Base-by-base conservation (phyloP, 75 land plant genomes). In the Pinus taeda region DNA sequence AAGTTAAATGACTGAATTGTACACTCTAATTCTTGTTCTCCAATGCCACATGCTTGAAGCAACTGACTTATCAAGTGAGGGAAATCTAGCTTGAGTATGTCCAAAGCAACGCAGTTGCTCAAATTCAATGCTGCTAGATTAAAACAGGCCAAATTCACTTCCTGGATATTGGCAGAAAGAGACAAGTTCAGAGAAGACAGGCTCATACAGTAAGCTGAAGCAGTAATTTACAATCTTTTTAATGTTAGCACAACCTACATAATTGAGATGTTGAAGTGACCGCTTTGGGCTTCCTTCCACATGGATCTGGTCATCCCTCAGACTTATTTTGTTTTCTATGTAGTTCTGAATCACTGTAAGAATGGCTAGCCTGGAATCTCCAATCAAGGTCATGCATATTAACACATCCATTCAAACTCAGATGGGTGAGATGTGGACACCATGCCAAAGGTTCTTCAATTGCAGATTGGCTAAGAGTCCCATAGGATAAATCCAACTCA, bases 181-280 rank as follows among this genome's bases (percentile, higher is more conserved):
- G 96, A 92, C 4, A 97, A 90, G 78, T 94, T 97, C 71, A 97
- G 74, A 5, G 79, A 88, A 12, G 92, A 86, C 57, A 97, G 79
- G 76, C 86, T 79, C 57, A 77, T 73, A 80, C 91, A 97, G 5
- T 77, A 77, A 15, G 95, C 92, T 22, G 45, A 72, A 30, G 81
- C 74, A 20, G 90, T 89, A 57, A 97, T 86, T 20, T n/a, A 77
- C 59, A 42, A 97, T 97, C 76, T 88, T 90, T 82, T 84, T 95
- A 56, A 97, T 88, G 70, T 91, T 92, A 15, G 84, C 89, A 83
- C 97, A 97, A 14, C 99, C 99, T 77, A 92, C 97, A 83, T 95
- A 97, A 76, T 89, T 97, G 15, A 97, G 85, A 45, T 75, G 87
- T 82, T 92, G 90, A 60, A 94, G 88, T 60, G 85, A 78, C 37